phyloP scores from a whole-genome alignment of 1,284 basidiomycete species.

The Pseudozyma thailandica region DNA sequence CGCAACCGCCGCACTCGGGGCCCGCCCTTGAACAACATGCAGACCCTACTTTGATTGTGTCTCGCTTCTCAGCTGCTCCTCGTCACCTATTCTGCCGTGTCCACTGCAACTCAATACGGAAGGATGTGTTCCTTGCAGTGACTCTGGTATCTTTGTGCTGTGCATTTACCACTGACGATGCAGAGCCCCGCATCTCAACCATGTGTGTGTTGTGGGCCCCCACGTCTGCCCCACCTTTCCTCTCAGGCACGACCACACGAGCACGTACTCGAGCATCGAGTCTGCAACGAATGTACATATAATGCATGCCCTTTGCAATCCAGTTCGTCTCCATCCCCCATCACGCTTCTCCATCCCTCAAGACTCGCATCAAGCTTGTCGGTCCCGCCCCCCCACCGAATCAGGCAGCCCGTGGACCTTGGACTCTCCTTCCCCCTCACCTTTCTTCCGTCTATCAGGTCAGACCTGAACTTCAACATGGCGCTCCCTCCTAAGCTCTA shows the following conservation, averaged over 20 bases:
- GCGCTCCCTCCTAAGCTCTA: slow-evolving; percentile 66
- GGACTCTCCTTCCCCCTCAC: background rate
- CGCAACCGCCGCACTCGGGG: background rate
- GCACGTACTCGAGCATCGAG: too few relatives aligned
- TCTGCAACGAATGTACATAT: slow-evolving; percentile 6
- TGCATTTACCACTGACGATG: too few relatives aligned
- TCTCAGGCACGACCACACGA: background rate
- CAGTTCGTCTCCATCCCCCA: background rate
- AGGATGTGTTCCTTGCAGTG: background rate
- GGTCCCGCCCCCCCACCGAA: too few relatives aligned
- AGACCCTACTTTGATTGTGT: background rate
- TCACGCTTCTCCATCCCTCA: too few relatives aligned
- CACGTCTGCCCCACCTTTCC: slow-evolving; percentile 6
- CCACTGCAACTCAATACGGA: too few relatives aligned
- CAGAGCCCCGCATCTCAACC: slow-evolving; percentile 10
- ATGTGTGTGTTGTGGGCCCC: slow-evolving; percentile 23
- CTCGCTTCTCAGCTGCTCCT: background rate
- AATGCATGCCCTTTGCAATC: slow-evolving; percentile 1
- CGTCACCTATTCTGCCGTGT: too few relatives aligned
- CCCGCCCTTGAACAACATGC: too few relatives aligned
- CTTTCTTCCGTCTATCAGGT: background rate
- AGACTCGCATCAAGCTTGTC: too few relatives aligned
- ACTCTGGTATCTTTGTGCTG: background rate
- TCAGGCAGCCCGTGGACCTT: slow-evolving; percentile 1
- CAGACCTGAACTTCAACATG: slow-evolving; percentile 38